Evolutionary conservation across 441 rosid genomes (phyloP), one percentile per base, ranked within the genome.

Genomic region (Omphalea diandra): DNA sequence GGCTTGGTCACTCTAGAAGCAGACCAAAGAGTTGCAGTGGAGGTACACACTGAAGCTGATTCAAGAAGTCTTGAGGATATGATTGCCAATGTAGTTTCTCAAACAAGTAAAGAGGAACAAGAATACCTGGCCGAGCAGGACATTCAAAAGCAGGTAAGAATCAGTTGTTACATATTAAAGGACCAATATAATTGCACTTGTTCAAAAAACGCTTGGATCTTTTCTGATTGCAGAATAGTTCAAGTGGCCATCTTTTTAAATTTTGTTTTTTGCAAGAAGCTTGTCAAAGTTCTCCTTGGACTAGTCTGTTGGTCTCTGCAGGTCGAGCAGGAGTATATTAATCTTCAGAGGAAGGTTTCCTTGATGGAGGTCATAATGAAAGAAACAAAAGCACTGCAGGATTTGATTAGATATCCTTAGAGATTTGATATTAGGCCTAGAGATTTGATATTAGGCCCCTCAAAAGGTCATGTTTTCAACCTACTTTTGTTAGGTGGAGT

Each of bases 381-480:
- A 24, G 85, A 80, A 81, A 82, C 87, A 46, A 79, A 78, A 63
- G 78, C 79, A 61, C 72, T 88, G 74, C 84, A 79, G 55, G 82
- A 75, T 67, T 77, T 84, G 44, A 78, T 86, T 62, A 76, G 77
- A 84, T 93, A 90, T 93, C 94, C 94, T 84, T 74, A 32, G 56
- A 52, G n/a, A n/a, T n/a, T n/a, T n/a, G n/a, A n/a, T n/a, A n/a
- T n/a, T n/a, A n/a, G n/a, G n/a, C n/a, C n/a, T n/a, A n/a, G n/a
- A n/a, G 63, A 59, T 57, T 38, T 64, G 57, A 47, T 31, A 49
- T 62, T 63, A 40, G 43, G 15, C 44, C 17, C 54, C 43, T 33
- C 55, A 32, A 67, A 52, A 32, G 43, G 52, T 70, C 71, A 60
- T 57, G 41, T 10, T 52, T 73, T 64, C 60, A 74, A 52, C 53